A percentile compares a stretch with the other conserved stretches of the same genome.
Conservation (phyloP, 2,329 filamentous ascomycete species). For the Monosporascus sp. region DNA sequence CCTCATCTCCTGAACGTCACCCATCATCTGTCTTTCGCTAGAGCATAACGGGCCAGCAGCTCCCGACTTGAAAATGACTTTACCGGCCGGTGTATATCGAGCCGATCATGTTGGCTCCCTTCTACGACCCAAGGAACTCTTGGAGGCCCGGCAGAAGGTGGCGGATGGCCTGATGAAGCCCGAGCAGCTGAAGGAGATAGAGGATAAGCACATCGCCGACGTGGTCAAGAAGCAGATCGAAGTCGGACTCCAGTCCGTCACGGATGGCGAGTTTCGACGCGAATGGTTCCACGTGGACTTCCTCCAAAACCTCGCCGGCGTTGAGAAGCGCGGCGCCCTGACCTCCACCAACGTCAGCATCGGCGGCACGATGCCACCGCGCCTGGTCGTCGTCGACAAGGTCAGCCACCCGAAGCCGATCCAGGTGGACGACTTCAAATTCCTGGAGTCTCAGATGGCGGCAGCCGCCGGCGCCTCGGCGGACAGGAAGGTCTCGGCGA, state of each 20-base stretch:
- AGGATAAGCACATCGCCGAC: conserved; percentile 43
- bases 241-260: conserved; percentile 45
- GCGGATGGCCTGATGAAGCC: conserved; percentile 36
- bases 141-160: conserved; percentile 43
- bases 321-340: conserved; percentile 45
- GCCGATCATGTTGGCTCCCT: conserved; percentile 55
- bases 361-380: conserved; percentile 48
- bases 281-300: conserved; percentile 57
- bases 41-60: background rate
- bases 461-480: conserved; percentile 14
- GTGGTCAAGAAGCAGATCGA: conserved; percentile 45
- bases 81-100: conserved; percentile 39
- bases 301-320: conserved; percentile 47
- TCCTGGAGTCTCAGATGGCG: conserved; percentile 43
- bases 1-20: background rate
- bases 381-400: conserved; percentile 49
- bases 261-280: conserved; percentile 53
- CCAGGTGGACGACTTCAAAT: conserved; percentile 52
- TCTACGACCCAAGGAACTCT: conserved; percentile 44
- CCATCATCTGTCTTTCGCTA: background rate
- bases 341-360: conserved; percentile 38
- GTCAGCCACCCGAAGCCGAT: conserved; percentile 48
- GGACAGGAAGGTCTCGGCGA: conserved; percentile 36
- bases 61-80: conserved; percentile 28
- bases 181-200: conserved; percentile 42